phyloP scores from a whole-genome alignment of 176 grass and related monocot genomes.

The Bolboschoenus planiculmis region DNA sequence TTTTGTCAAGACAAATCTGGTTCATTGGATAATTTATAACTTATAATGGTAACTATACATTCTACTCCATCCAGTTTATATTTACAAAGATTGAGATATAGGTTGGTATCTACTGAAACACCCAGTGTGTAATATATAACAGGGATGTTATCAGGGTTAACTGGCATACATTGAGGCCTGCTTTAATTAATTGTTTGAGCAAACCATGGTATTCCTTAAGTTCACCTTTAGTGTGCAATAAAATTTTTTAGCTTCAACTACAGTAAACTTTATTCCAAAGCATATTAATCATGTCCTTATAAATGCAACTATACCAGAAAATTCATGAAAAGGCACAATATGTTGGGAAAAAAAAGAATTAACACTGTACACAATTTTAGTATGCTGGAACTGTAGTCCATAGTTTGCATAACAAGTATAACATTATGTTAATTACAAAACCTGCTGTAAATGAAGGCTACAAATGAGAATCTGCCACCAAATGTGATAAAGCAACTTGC shows the following conservation, averaged over 20 bases:
- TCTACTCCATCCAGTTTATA: neutral
- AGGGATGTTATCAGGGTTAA: neutral
- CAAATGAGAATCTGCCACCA: slow-evolving; percentile 87
- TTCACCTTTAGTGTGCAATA: neutral
- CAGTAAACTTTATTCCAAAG: neutral
- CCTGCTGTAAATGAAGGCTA: slow-evolving; percentile 44
- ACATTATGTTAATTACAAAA: neutral
- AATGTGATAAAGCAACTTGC: slow-evolving; percentile 92
- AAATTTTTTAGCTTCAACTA: neutral
- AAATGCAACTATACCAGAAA: neutral
- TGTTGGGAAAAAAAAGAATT: neutral
- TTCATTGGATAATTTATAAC: neutral
- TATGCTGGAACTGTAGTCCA: neutral
- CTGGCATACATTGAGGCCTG: neutral
- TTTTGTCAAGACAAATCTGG: neutral
- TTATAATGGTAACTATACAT: slow-evolving; percentile 9
- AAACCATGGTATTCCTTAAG: neutral
- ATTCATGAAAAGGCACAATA: neutral
- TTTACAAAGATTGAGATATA: neutral
- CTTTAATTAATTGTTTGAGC: neutral
- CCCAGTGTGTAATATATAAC: neutral
- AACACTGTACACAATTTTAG: neutral
- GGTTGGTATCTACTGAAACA: neutral
- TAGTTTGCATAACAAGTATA: neutral
- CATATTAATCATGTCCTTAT: too few species aligned